Conservation (phyloP, 495 filamentous ascomycete species). For the Tuber brumale region DNA sequence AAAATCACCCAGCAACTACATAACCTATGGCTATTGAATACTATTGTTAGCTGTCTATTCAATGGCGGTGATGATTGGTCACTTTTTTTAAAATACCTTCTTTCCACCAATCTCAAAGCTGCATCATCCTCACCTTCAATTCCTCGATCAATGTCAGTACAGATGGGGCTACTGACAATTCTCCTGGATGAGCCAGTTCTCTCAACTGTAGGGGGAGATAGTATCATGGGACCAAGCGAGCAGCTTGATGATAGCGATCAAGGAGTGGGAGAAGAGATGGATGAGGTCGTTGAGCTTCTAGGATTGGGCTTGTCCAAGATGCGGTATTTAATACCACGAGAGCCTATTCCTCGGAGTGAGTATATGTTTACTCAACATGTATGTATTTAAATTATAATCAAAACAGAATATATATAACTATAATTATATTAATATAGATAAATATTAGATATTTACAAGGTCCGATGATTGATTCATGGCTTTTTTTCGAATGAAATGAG, state of each 20-base stretch:
- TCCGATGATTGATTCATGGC: background rate
- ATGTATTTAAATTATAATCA: background rate
- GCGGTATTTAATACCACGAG: background rate
- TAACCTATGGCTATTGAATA: background rate
- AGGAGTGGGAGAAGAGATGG: background rate
- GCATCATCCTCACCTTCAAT: background rate
- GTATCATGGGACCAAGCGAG: background rate
- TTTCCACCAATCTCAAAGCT: too few species aligned
- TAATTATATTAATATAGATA: background rate
- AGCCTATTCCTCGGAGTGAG: background rate
- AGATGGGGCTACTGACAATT: background rate
- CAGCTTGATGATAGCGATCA: background rate
- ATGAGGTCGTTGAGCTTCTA: background rate
- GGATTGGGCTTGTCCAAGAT: background rate
- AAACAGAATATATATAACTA: too few species aligned
- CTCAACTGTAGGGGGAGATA: too few species aligned
- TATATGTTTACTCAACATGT: background rate
- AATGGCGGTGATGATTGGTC: background rate
- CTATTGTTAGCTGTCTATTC: background rate
- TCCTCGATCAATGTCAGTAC: too few species aligned
- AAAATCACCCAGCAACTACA: background rate
- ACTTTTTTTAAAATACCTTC: background rate
- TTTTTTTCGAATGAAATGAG: background rate
- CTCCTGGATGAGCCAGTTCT: background rate
- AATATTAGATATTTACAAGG: background rate